Conservation (phyloP, 768 basidiomycete genomes). For the Calocybe cyanea region DNA sequence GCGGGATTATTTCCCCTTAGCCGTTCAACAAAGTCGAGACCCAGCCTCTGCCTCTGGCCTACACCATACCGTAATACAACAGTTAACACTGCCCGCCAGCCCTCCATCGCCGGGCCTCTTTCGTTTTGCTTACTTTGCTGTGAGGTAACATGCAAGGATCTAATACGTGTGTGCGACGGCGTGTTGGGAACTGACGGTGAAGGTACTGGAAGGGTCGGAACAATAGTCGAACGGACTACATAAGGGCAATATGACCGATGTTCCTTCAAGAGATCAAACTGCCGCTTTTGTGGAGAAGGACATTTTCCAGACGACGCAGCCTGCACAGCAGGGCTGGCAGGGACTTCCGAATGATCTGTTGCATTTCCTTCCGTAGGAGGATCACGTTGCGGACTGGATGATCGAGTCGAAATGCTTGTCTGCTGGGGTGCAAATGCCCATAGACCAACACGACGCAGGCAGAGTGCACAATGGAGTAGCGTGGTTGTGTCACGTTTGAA, state of each 20-base stretch:
- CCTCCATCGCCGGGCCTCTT: constrained; percentile 46
- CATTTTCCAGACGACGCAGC: constrained; percentile 24
- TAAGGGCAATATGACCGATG: constrained; percentile 89
- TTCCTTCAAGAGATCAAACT: constrained; percentile 74
- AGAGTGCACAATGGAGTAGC: constrained; percentile 65
- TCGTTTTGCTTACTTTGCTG: constrained; percentile 24
- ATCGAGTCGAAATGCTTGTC: constrained; percentile 3
- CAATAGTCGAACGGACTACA: constrained; percentile 61
- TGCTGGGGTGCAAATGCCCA: constrained; percentile 57
- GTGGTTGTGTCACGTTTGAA: constrained; percentile 42
- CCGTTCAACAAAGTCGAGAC: constrained; percentile 19
- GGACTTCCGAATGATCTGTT: not conserved
- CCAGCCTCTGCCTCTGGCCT: constrained; percentile 48
- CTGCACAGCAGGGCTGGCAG: constrained; percentile 16
- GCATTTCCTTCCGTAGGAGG: not conserved
- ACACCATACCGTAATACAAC: constrained; percentile 65
- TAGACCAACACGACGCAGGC: constrained; percentile 75
- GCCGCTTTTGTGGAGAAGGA: constrained; percentile 31
- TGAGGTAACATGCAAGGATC: constrained; percentile 26
- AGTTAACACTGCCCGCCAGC: constrained; percentile 77
- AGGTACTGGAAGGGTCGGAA: constrained; percentile 52
- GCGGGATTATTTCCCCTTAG: constrained; percentile 7
- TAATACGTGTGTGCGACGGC: constrained; percentile 13
- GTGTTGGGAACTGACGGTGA: constrained; percentile 15
- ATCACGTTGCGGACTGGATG: not conserved